Evolutionary conservation across 805 yeast genomes (phyloP), one percentile per base, ranked within the genome.

Genomic region (Middelhovenomyces tepae): DNA sequence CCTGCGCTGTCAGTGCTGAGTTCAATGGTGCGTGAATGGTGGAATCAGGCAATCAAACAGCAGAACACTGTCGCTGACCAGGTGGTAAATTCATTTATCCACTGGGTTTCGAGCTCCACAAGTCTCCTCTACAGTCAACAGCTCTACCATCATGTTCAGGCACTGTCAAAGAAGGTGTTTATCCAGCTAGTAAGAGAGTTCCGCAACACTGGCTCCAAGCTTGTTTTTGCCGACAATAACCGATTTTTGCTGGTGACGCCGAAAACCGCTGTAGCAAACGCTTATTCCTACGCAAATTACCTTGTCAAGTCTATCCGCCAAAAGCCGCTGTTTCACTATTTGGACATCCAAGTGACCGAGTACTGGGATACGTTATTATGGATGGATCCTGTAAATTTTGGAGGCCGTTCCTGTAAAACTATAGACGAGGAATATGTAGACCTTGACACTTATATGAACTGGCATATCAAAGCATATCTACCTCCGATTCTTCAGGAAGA

Each of bases 331-430:
- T 91, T 91, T 60, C 75, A 78, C 44, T 86, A 75, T 53, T 60
- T 91, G 44, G 96, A 87, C 45, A 57, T 91, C 43, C 59, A 62
- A 14, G 78, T 89, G 26, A 68, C 64, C 8, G 75, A 74, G 47
- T 86, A 83, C 51, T 91, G 98, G 98, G 96, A 91, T 53, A 50
- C 79, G n/a, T 60, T 91, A 42, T 60, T 91, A 2, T 93, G 96
- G 97, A 82, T 89, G 94, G 95, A 91, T 53, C 77, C 79, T 45
- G 73, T 72, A 47, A 91, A 91, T 50, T 86, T 67, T 55, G 81
- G 93, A 27, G 99, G 98, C 5, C 54, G 71, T 31, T 67, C 45
- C 7, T 43, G 50, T 28, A 42, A 40, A 18, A 47, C 39, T 16
- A 34, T 48, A 6, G 33, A 36, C 7, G 37, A 41, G 14, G 48